Evolutionary conservation across 179 eudicot species (phyloP).

Genomic region (Beta macrorhiza): DNA sequence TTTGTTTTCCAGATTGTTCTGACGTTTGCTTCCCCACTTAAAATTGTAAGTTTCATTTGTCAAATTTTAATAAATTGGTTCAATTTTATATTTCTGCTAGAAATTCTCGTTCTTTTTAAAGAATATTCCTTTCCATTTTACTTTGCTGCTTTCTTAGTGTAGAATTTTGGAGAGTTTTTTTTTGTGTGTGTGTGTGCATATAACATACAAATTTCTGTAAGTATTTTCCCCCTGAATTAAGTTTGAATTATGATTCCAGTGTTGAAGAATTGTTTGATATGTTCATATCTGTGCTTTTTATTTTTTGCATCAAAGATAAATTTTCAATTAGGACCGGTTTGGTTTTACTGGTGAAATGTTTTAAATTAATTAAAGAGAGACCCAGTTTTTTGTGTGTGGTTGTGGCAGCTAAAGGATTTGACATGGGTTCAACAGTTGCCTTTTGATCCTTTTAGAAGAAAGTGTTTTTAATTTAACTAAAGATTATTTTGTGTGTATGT

Average conservation of each 20-base stretch:
- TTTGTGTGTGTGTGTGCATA: too few species aligned
- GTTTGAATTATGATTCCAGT: constrained; percentile 12
- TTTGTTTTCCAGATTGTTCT: too few species aligned
- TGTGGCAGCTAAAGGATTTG: too few species aligned
- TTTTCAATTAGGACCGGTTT: not conserved
- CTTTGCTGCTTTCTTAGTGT: not conserved
- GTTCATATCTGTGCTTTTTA: too few species aligned
- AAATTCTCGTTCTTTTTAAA: not conserved
- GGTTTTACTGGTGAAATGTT: not conserved
- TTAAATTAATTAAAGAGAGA: not conserved
- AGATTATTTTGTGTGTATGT: not conserved
- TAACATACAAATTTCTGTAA: not conserved
- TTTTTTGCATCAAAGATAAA: not conserved
- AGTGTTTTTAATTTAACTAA: too few species aligned
- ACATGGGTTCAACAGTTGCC: too few species aligned
- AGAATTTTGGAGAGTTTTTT: not conserved
- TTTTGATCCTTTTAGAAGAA: too few species aligned
- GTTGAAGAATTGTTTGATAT: not conserved
- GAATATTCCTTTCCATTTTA: too few species aligned
- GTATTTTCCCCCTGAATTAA: not conserved
- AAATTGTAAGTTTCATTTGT: too few species aligned
- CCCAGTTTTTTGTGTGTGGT: too few species aligned
- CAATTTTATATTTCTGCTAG: not conserved
- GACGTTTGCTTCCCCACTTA: too few species aligned
- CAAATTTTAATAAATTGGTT: not conserved